Percentiles rank a stretch among this genome's conserved stretches.
Evolutionary conservation across 495 filamentous ascomycete species (phyloP).

Genomic region (Talaromyces adpressus): DNA sequence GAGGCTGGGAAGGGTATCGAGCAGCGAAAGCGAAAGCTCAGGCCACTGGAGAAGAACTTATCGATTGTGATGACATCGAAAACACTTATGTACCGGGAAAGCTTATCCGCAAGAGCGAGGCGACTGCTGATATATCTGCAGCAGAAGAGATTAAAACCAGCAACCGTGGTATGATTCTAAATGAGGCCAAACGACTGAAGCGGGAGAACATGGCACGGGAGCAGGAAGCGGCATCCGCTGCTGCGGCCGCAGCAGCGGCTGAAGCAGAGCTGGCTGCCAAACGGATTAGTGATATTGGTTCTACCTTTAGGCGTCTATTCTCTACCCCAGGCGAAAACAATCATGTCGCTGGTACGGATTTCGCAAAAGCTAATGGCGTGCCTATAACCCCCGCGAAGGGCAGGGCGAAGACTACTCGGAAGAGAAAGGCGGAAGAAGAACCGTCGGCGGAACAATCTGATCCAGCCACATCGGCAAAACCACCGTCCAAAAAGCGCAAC

Average conservation of each 20-base stretch:
- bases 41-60: constrained; percentile 57
- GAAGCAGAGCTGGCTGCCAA: constrained; percentile 59
- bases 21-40: constrained; percentile 62
- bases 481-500: constrained; percentile 47
- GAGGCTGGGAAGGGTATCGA: constrained; percentile 70
- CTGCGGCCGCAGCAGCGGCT: constrained; percentile 39
- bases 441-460: constrained; percentile 13
- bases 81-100: constrained; percentile 35
- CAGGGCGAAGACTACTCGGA: constrained; percentile 20
- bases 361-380: constrained; percentile 2
- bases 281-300: constrained; percentile 45
- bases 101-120: constrained; percentile 41
- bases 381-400: constrained; percentile 11
- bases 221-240: constrained; percentile 44
- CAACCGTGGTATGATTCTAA: constrained; percentile 86
- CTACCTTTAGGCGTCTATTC: constrained; percentile 42
- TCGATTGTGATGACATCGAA: constrained; percentile 46
- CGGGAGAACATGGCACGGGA: constrained; percentile 63
- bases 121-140: constrained; percentile 29
- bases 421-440: constrained; percentile 22
- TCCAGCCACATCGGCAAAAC: constrained; percentile 10
- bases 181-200: constrained; percentile 89
- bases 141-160: constrained; percentile 46
- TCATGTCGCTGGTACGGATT: constrained; percentile 6
- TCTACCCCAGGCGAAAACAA: constrained; percentile 10